Evolutionary conservation across 2,329 filamentous ascomycete species (phyloP).

Genomic region (Phaeomoniella chlamydospora): DNA sequence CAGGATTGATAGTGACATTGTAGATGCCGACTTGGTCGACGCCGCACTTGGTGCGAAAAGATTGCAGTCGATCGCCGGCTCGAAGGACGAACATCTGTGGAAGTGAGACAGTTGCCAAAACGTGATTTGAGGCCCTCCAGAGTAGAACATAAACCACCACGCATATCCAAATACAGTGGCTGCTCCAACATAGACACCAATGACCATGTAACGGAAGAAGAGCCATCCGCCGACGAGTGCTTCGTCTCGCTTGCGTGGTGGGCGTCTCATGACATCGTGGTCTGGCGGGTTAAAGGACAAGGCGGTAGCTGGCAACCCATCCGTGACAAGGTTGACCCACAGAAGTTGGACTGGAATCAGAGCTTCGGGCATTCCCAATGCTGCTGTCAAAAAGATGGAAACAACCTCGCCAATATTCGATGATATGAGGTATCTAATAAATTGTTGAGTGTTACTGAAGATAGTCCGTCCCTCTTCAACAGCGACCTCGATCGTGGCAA

Average conservation of each 20-base stretch:
- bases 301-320: slow-evolving; percentile 89
- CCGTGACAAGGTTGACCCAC: slow-evolving; percentile 97
- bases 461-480: slow-evolving; percentile 96
- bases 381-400: slow-evolving; percentile 94
- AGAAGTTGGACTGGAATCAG: slow-evolving; percentile 92
- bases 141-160: slow-evolving; percentile 99
- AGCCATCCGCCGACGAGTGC: slow-evolving; percentile 87
- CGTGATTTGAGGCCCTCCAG: slow-evolving; percentile 74
- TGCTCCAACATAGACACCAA: slow-evolving; percentile 85
- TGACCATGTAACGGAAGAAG: slow-evolving; percentile 94
- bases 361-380: slow-evolving; percentile 92
- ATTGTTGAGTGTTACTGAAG: slow-evolving; percentile 99
- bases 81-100: slow-evolving; percentile 76
- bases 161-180: slow-evolving; percentile 94
- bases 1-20: slow-evolving; percentile 76
- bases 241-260: slow-evolving; percentile 84
- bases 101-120: slow-evolving; percentile 87
- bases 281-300: slow-evolving; percentile 98
- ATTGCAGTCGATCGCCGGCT: slow-evolving; percentile 76
- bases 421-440: slow-evolving; percentile 97
- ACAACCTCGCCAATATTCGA: slow-evolving; percentile 99
- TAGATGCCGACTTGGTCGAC: slow-evolving; percentile 72
- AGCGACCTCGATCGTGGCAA: slow-evolving; percentile 89
- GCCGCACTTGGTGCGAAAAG: slow-evolving; percentile 75
- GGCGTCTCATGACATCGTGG: slow-evolving; percentile 90